Base-by-base conservation (phyloP, 495 filamentous ascomycete genomes). In the Aspergillus bertholletiae region DNA sequence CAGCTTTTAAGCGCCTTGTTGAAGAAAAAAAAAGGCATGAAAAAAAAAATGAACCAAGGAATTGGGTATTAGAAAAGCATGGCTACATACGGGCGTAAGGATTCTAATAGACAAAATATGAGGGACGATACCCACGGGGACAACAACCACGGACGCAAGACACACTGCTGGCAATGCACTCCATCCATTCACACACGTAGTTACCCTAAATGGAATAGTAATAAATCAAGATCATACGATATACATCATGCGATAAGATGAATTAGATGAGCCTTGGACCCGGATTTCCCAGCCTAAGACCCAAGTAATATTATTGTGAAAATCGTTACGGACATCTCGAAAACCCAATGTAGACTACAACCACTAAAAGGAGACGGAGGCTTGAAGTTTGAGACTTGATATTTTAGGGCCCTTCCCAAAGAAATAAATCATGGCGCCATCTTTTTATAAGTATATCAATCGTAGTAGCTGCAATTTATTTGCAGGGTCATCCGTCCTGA, bases 371-470 rank as follows among this genome's bases (percentile, higher is more conserved):
- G 23, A 54, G 24, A 35, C 18, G 21, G 30, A 27, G 7, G 43
- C 35, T 41, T 44, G 12, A 41, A 50, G 48, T 54, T 60, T 61
- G 56, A 50, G 55, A 53, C 54, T 64, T 60, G 52, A 53, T 47
- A 46, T 65, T 63, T 60, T 57, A 60, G 58, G 61, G 61, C 58
- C 60, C 58, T 44, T 58, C 55, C 60, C 58, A 60, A 53, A 58
- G 43, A 65, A 60, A 63, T 58, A 45, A 74, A 62, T 75, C 73
- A 71, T 74, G 71, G 73, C 71, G 71, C 71, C 73, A 72, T 74
- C 59, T 65, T 68, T 74, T 71, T 69, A 68, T 67, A 64, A 71
- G 66, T 71, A 69, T 75, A 69, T 74, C 69, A 72, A 70, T 74
- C 68, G 62, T 75, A 60, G 66, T 73, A 69, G 55, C 56, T 59